A percentile compares a stretch with the other conserved stretches of the same genome.
These are phyloP conservation scores for Termitomyces sp. DNA, from an alignment of 768 basidiomycete species.

Conservation along the genomic window DNA sequence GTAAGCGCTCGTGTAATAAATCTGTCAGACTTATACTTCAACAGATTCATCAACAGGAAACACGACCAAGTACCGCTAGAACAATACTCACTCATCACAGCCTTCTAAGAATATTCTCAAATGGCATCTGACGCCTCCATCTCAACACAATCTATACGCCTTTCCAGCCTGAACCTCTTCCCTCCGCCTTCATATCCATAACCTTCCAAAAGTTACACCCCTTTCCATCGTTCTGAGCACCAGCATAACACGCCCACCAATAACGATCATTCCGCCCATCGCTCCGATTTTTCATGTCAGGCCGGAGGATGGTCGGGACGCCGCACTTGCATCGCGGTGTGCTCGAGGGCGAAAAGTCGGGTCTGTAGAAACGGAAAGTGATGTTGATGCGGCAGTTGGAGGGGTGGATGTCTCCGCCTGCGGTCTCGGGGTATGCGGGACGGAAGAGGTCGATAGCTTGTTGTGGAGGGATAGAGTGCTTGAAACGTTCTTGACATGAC, in stretches of 20 bases:
- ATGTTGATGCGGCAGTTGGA: conserved; percentile 78
- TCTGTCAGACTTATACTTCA: not conserved
- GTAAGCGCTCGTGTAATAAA: not conserved
- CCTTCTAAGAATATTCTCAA: not conserved
- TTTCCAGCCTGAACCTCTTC: conserved; percentile 37
- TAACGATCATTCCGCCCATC: conserved; percentile 53
- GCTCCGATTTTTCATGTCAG: conserved; percentile 75
- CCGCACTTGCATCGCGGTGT: conserved; percentile 74
- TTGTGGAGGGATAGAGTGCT: conserved; percentile 75
- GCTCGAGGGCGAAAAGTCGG: conserved; percentile 63
- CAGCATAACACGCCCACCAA: conserved; percentile 82
- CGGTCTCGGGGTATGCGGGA: conserved; percentile 42
- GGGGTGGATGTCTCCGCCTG: conserved; percentile 30
- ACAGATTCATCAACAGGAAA: not conserved
- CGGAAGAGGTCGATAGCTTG: conserved; percentile 65
- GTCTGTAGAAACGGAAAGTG: conserved; percentile 83
- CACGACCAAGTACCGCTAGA: not conserved
- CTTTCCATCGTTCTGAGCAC: conserved; percentile 80
- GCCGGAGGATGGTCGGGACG: conserved; percentile 61
- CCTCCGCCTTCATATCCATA: conserved; percentile 65
- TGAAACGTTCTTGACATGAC: conserved; percentile 76
- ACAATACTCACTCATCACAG: not conserved
- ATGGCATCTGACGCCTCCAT: not conserved
- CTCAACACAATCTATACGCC: not conserved
- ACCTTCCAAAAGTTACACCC: conserved; percentile 73